Conservation (phyloP, 2,329 filamentous ascomycete species). For the Colletotrichum sp. region DNA sequence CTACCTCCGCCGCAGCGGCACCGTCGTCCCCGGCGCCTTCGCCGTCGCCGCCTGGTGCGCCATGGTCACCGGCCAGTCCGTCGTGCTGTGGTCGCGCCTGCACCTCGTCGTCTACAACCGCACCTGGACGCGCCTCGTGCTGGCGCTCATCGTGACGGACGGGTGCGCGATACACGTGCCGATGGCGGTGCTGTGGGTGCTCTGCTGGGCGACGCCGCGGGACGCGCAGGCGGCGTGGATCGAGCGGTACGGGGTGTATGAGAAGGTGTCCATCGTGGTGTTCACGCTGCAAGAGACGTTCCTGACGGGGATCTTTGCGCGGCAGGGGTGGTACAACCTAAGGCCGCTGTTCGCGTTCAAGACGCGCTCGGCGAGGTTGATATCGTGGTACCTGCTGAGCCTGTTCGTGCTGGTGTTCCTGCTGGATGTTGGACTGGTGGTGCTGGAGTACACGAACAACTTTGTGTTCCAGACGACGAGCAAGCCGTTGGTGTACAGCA, state of each 20-base stretch:
- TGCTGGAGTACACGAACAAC: conserved; percentile 40
- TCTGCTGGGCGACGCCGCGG: conserved; percentile 29
- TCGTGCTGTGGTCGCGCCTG: conserved; percentile 48
- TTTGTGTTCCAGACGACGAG: conserved; percentile 29
- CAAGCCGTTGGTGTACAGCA: conserved; percentile 22
- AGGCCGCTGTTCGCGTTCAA: conserved; percentile 35
- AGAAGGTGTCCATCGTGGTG: conserved; percentile 60
- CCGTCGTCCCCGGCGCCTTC: conserved; percentile 36
- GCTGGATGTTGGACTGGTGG: conserved; percentile 43
- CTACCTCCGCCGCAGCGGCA: conserved; percentile 40
- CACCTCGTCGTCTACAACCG: conserved; percentile 54
- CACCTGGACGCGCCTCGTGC: conserved; percentile 28
- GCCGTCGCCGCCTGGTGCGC: conserved; percentile 45
- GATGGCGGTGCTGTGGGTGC: conserved; percentile 56
- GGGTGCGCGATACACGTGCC: conserved; percentile 52
- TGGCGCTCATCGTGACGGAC: conserved; percentile 58
- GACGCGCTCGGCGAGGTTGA: conserved; percentile 36
- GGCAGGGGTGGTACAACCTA: conserved; percentile 45
- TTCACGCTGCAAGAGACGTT: conserved; percentile 62
- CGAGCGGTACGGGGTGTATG: conserved; percentile 48
- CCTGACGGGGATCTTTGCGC: conserved; percentile 58
- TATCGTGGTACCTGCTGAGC: conserved; percentile 39
- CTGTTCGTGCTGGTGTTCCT: conserved; percentile 45
- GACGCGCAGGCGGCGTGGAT: conserved; percentile 22
- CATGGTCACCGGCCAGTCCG: conserved; percentile 58